Conservation (phyloP, 2,329 filamentous ascomycete species). For the Hymenoscyphus albidus region DNA sequence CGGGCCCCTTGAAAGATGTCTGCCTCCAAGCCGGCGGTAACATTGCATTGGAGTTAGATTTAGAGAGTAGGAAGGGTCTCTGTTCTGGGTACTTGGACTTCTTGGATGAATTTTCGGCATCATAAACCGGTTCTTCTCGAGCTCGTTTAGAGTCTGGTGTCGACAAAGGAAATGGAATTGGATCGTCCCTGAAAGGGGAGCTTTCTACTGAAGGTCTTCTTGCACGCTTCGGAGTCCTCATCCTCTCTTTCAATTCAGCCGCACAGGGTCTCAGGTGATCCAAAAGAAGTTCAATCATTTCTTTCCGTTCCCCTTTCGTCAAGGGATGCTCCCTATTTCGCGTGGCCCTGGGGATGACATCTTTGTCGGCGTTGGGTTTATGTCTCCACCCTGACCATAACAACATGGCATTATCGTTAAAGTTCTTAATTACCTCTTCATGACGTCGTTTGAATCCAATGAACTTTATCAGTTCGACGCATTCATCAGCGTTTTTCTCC, state of each 20-base stretch:
- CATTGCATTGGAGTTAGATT: conserved; percentile 4
- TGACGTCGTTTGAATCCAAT: conserved; percentile 7
- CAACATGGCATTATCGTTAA: not conserved
- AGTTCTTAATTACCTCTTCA: conserved; percentile 1
- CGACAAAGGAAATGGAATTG: conserved; percentile 3
- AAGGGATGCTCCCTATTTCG: conserved; percentile 1
- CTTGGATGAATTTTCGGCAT: not conserved
- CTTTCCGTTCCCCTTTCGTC: conserved; percentile 3
- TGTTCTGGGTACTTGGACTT: conserved; percentile 1
- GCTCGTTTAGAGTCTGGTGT: not conserved
- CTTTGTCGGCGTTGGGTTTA: conserved; percentile 16
- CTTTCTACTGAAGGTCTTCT: not conserved
- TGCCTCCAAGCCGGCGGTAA: conserved; percentile 3
- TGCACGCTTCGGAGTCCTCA: not conserved
- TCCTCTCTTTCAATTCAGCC: not conserved
- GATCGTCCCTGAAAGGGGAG: conserved; percentile 6
- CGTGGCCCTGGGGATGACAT: conserved; percentile 12
- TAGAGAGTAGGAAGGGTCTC: not conserved
- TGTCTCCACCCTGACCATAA: conserved; percentile 13
- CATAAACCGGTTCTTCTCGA: not conserved
- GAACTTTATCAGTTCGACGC: conserved; percentile 10
- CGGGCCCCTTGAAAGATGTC: not conserved
- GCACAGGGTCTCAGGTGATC: not conserved
- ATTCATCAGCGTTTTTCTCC: not conserved
- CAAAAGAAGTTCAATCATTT: conserved; percentile 8